Percentiles rank a stretch among this genome's conserved stretches.
phyloP scores from a whole-genome alignment of 164 flowering plant species.

The Protea cynaroides region DNA sequence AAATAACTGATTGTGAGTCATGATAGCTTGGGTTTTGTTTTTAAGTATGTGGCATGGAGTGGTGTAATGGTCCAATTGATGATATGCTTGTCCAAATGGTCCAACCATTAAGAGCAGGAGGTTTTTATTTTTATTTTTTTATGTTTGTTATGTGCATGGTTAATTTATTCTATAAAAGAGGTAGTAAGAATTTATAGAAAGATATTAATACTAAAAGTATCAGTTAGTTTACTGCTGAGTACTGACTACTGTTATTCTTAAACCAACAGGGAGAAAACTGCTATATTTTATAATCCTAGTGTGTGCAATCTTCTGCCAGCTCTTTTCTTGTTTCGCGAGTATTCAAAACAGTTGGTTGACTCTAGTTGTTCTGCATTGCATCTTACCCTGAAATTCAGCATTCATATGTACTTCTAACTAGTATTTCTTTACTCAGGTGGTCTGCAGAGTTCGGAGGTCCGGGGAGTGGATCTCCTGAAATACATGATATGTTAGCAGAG shows the following conservation, averaged over 20 bases:
- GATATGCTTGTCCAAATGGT: no score
- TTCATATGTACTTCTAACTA: background rate
- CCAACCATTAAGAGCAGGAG: no score
- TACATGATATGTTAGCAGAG: conserved; percentile 88
- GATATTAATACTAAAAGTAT: no score
- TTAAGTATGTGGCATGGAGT: no score
- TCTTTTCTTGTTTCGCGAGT: background rate
- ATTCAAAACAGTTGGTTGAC: background rate
- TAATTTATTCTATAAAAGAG: no score
- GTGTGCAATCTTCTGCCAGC: background rate
- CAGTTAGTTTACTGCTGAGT: background rate
- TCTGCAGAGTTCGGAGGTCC: conserved; percentile 76
- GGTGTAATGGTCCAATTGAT: no score
- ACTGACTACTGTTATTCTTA: background rate
- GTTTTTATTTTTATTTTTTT: no score
- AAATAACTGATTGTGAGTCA: no score
- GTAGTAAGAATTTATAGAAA: no score
- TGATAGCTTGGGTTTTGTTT: no score
- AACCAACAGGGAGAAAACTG: background rate
- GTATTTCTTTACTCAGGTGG: conserved; percentile 55
- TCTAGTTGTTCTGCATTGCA: background rate
- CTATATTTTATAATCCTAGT: background rate
- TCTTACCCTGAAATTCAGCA: background rate
- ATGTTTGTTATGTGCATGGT: no score
- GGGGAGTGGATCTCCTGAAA: conserved; percentile 68